phyloP scores from a whole-genome alignment of 2,329 filamentous ascomycete species.

The Colletotrichum truncatum region DNA sequence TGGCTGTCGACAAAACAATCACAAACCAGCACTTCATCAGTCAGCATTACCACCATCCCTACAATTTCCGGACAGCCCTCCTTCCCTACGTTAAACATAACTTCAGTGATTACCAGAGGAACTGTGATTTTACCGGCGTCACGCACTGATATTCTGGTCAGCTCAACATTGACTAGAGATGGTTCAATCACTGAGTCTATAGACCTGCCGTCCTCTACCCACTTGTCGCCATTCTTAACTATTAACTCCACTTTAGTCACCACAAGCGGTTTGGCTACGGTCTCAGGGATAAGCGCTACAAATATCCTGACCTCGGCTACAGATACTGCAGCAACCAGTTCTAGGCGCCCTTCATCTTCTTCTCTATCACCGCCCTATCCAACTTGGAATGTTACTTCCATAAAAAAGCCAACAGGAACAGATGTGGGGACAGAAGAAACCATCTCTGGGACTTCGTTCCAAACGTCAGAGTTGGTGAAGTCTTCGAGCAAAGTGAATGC shows the following conservation, averaged over 20 bases:
- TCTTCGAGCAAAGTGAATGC: background rate
- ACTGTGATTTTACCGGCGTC: background rate
- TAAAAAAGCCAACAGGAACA: background rate
- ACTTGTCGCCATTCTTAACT: background rate
- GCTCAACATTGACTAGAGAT: background rate
- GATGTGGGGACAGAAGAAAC: background rate
- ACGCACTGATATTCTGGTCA: background rate
- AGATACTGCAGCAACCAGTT: background rate
- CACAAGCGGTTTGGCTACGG: background rate
- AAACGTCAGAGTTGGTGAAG: background rate
- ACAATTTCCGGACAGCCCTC: background rate
- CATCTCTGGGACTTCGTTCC: slow-evolving; percentile 3
- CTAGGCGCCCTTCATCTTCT: background rate
- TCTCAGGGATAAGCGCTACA: background rate
- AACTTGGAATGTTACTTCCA: background rate
- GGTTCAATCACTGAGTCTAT: background rate
- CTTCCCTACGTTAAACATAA: background rate
- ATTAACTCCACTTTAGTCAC: background rate
- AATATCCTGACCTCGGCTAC: background rate
- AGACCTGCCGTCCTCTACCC: background rate
- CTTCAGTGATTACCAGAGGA: background rate
- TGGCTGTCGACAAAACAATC: background rate
- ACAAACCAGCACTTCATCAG: background rate
- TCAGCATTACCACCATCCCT: background rate
- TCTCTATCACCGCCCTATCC: background rate